Evolutionary conservation across 2,329 filamentous ascomycete species (phyloP).

Genomic region (Beauveria rudraprayagi): DNA sequence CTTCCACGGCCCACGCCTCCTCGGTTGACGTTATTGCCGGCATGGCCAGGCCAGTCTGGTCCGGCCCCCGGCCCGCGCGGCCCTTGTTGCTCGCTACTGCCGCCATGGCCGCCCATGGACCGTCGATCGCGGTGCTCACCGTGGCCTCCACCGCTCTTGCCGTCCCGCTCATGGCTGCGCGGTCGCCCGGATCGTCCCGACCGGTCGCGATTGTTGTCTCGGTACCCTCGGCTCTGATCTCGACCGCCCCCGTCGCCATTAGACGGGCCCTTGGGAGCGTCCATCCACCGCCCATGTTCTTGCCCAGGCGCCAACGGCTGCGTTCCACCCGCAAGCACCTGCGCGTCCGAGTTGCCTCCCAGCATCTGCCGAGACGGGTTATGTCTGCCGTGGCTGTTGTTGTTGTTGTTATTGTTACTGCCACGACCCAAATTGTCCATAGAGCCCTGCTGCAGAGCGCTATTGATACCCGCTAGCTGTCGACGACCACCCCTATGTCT

Average conservation of each 20-base stretch:
- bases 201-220: constrained; percentile 35
- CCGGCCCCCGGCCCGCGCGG: constrained; percentile 18
- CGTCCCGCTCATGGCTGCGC: constrained; percentile 41
- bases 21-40: neutral
- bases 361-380: constrained; percentile 34
- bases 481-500: constrained; percentile 36
- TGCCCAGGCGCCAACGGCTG: constrained; percentile 39
- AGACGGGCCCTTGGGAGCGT: constrained; percentile 23
- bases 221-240: constrained; percentile 35
- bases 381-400: constrained; percentile 17
- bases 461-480: constrained; percentile 53
- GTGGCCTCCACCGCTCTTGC: constrained; percentile 34
- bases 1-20: constrained; percentile 12
- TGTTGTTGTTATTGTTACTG: neutral
- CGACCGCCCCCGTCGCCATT: constrained; percentile 23
- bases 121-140: constrained; percentile 38
- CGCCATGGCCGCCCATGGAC: constrained; percentile 25
- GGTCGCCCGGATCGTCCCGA: constrained; percentile 34
- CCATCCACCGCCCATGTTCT: constrained; percentile 33
- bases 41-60: constrained; percentile 10
- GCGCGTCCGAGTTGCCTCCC: constrained; percentile 43
- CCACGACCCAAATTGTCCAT: constrained; percentile 26
- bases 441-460: constrained; percentile 42
- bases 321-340: constrained; percentile 47
- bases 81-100: constrained; percentile 19